Evolutionary conservation across 1,284 basidiomycete genomes (phyloP).

Genomic region (Sporisorium scitamineum): DNA sequence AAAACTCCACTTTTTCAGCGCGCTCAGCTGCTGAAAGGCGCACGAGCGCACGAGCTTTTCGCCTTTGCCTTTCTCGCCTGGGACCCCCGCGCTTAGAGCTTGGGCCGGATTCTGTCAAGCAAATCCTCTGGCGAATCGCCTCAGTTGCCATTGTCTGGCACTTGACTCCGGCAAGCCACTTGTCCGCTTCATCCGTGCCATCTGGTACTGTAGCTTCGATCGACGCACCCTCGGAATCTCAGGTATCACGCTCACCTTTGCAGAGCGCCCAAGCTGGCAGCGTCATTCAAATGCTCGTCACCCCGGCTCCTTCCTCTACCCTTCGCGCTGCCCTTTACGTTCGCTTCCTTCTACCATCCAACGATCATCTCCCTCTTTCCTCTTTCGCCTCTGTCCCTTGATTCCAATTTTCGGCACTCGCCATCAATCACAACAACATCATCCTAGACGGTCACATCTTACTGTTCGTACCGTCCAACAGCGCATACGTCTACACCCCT

Average conservation of each 20-base stretch:
- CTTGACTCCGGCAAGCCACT: background rate
- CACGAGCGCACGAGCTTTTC: background rate
- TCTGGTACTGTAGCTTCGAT: background rate
- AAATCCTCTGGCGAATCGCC: conserved; percentile 9
- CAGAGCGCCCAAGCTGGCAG: background rate
- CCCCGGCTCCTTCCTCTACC: background rate
- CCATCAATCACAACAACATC: background rate
- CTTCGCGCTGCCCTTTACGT: conserved; percentile 9
- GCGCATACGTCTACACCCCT: conserved; percentile 11
- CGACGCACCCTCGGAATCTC: background rate
- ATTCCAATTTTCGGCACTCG: background rate
- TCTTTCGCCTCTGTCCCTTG: background rate
- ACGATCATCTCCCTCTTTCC: background rate
- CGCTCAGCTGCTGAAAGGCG: background rate
- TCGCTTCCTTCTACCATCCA: conserved; percentile 5
- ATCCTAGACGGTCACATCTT: conserved; percentile 18
- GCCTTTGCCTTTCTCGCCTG: background rate
- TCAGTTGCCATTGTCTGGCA: background rate
- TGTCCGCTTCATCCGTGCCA: background rate
- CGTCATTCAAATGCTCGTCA: conserved; percentile 33
- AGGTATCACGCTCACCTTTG: conserved; percentile 1
- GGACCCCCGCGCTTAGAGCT: background rate
- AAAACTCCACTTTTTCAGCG: conserved; percentile 4
- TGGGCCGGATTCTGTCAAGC: conserved; percentile 1
- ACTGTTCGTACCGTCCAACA: conserved; percentile 6